Evolutionary conservation across 2,329 filamentous ascomycete species (phyloP).

Genomic region (Falciphora oryzae): DNA sequence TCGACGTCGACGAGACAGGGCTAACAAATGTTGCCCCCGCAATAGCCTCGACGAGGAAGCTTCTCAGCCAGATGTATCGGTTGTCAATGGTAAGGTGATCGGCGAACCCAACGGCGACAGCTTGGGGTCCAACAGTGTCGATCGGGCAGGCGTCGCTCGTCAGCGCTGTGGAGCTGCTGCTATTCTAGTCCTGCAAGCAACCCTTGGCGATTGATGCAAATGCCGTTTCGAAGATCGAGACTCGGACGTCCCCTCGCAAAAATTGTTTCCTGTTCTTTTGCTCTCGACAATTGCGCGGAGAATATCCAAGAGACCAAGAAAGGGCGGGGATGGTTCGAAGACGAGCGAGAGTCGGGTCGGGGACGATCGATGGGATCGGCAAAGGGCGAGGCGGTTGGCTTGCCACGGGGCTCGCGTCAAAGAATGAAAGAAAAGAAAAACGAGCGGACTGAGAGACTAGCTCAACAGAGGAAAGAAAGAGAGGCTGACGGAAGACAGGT

Average conservation of each 20-base stretch:
- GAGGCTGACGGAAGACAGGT: constrained; percentile 7
- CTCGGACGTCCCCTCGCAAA: background rate
- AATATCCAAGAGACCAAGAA: constrained; percentile 20
- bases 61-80: background rate
- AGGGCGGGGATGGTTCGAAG: constrained; percentile 16
- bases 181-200: background rate
- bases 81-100: background rate
- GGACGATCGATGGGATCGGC: constrained; percentile 27
- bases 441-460: constrained; percentile 4
- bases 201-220: background rate
- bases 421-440: background rate
- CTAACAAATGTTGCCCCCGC: background rate
- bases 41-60: background rate
- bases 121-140: constrained; percentile 2
- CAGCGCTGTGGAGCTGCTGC: constrained; percentile 5
- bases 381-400: constrained; percentile 14
- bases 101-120: background rate
- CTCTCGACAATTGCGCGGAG: constrained; percentile 18
- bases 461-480: constrained; percentile 7
- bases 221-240: background rate
- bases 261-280: background rate
- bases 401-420: background rate
- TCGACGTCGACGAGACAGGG: constrained; percentile 1
- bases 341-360: background rate
- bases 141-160: constrained; percentile 9